These are phyloP conservation scores for Pythium diclinum DNA, from an alignment of 352 stramenopile genomes.

Conservation along the genomic window DNA sequence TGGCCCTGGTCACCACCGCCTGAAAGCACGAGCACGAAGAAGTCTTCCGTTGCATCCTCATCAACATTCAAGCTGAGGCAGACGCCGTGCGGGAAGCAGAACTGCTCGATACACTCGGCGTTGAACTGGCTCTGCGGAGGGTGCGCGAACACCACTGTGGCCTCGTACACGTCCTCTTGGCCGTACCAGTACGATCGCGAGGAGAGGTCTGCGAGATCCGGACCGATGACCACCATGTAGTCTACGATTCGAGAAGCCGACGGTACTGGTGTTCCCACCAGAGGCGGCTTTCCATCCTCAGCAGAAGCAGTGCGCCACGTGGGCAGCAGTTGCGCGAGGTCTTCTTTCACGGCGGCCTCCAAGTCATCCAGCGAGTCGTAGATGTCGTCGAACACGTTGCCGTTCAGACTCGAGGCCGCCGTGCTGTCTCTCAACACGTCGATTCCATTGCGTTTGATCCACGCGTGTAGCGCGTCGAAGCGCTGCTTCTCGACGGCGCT, in stretches of 20 bases:
- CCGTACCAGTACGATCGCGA: constrained; percentile 10
- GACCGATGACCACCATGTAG: constrained; percentile 29
- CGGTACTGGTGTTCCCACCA: not conserved
- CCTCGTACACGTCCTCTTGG: constrained; percentile 45
- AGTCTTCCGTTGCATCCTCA: constrained; percentile 6
- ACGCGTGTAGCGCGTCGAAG: constrained; percentile 18
- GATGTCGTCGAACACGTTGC: constrained; percentile 24
- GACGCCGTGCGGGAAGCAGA: constrained; percentile 62
- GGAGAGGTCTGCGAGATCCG: constrained; percentile 22
- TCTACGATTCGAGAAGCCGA: constrained; percentile 9
- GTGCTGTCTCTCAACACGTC: not conserved
- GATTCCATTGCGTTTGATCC: constrained; percentile 24
- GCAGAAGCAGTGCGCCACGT: constrained; percentile 1
- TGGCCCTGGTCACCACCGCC: constrained; percentile 29
- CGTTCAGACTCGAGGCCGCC: not conserved
- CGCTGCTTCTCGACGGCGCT: constrained; percentile 18
- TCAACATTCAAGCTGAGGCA: no score
- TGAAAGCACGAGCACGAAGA: constrained; percentile 29
- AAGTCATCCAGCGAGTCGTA: constrained; percentile 25
- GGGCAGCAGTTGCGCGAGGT: constrained; percentile 18
- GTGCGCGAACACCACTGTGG: constrained; percentile 57
- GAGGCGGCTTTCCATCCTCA: not conserved
- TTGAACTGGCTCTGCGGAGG: constrained; percentile 66
- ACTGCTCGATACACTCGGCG: constrained; percentile 69
- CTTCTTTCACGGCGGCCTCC: constrained; percentile 22